Percentiles rank a stretch among this genome's conserved stretches.
Evolutionary conservation across 768 basidiomycete species (phyloP).

Genomic region (Trametes meyenii): DNA sequence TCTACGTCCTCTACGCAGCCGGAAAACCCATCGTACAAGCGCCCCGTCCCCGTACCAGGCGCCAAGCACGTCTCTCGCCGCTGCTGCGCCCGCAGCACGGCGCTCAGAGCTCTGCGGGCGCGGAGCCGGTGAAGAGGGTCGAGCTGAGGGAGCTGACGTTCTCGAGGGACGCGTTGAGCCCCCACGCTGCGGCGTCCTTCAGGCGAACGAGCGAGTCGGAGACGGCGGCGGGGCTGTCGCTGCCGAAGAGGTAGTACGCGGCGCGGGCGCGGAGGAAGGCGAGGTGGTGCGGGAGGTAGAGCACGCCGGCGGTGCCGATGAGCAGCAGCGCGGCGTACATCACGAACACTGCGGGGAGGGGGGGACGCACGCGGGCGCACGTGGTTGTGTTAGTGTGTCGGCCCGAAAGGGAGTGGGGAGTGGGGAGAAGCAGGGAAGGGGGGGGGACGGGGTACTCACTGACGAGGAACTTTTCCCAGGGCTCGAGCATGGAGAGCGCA

Average conservation of each 20-base stretch:
- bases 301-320: constrained; percentile 51
- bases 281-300: constrained; percentile 63
- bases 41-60: too few relatives aligned
- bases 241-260: constrained; percentile 66
- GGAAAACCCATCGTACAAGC: too few relatives aligned
- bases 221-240: constrained; percentile 36
- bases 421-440: not conserved
- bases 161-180: constrained; percentile 10
- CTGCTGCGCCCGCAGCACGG: not conserved
- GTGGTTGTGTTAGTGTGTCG: too few relatives aligned
- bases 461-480: constrained; percentile 67
- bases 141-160: constrained; percentile 9
- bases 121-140: not conserved
- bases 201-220: constrained; percentile 12
- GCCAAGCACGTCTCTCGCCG: not conserved
- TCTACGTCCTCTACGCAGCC: too few relatives aligned
- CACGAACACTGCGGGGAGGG: constrained; percentile 41
- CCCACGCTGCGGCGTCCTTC: constrained; percentile 6
- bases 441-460: constrained; percentile 41
- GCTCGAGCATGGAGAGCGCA: constrained; percentile 63
- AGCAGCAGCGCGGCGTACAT: constrained; percentile 44
- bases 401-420: too few relatives aligned
- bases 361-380: too few relatives aligned
- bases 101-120: constrained; percentile 8
- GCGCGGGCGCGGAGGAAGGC: constrained; percentile 53